phyloP scores from a whole-genome alignment of 1,284 basidiomycete species.

The Amylostereum areolatum region DNA sequence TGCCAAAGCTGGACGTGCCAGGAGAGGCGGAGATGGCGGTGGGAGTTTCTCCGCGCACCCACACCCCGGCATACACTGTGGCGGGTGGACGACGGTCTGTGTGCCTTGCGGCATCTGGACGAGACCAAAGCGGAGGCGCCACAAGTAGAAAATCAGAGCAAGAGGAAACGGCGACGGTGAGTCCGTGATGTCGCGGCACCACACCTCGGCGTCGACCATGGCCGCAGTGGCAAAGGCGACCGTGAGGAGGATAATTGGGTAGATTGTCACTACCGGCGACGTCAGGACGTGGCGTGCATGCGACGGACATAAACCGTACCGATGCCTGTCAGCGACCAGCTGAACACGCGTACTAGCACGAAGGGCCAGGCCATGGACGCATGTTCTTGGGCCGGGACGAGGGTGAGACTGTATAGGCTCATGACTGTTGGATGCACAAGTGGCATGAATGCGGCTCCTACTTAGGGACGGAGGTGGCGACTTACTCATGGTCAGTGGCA shows the following conservation, averaged over 20 bases:
- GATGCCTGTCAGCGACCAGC: constrained; percentile 11
- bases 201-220: constrained; percentile 13
- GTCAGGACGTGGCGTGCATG: background rate
- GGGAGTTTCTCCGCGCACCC: constrained; percentile 11
- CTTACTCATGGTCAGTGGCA: constrained; percentile 12
- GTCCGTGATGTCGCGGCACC: constrained; percentile 13
- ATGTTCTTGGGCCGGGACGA: background rate
- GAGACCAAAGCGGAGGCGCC: too few relatives aligned
- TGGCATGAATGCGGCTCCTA: background rate
- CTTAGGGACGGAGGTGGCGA: background rate
- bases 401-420: constrained; percentile 7
- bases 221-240: constrained; percentile 10
- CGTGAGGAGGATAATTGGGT: constrained; percentile 6
- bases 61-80: constrained; percentile 12
- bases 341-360: constrained; percentile 8
- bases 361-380: constrained; percentile 3
- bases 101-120: too few relatives aligned
- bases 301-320: constrained; percentile 3
- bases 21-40: constrained; percentile 10
- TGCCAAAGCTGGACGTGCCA: constrained; percentile 4
- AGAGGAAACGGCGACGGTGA: constrained; percentile 15
- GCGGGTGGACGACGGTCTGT: background rate
- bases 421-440: constrained; percentile 5
- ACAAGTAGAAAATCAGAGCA: constrained; percentile 2
- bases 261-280: constrained; percentile 7